Base-by-base conservation (phyloP, 164 flowering plant species). In the Euptelea pleiosperma region DNA sequence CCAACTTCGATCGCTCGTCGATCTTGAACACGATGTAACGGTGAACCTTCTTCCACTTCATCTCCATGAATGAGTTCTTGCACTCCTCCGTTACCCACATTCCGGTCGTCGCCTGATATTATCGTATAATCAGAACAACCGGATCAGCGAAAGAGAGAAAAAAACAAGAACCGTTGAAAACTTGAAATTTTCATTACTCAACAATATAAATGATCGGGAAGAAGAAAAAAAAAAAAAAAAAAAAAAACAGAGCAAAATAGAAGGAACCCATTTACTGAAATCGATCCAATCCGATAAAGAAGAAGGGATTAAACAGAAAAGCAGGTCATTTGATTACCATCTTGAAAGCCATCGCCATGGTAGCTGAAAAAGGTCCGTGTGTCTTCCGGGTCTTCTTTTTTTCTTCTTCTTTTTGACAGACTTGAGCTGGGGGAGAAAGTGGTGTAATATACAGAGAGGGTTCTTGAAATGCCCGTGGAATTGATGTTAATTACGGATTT, bases 301-400 rank as follows among this genome's bases (percentile, higher is more conserved):
- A 15, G 8, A 36, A 52, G 24, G 24, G 30, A 3, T n/a, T n/a
- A n/a, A n/a, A n/a, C n/a, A n/a, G n/a, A n/a, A n/a, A n/a, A n/a
- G n/a, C n/a, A n/a, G n/a, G n/a, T n/a, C n/a, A n/a, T n/a, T n/a
- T 19, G 24, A 12, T 60, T 81, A 91, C 98, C 98, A 88, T 91
- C 73, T 84, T 91, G 87, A 84, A 88, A 61, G 96, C 98, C 98
- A 91, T 91, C 15, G 98, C 98, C 98, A 91, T 85, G 21, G n/a
- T n/a, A n/a, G n/a, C n/a, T 34, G 43, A 6, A 18, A 25, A 8
- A 19, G 41, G 15, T 18, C 21, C 35, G n/a, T 21, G 14, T 31
- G 15, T 25, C n/a, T n/a, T n/a, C n/a, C n/a, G n/a, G n/a, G 41
- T 24, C 0, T n/a, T 26, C 19, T 35, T 31, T 19, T 26, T 3